Percentiles rank a stretch among this genome's conserved stretches.
phyloP scores from a whole-genome alignment of 495 filamentous ascomycete genomes.

The Articulospora tetracladia region DNA sequence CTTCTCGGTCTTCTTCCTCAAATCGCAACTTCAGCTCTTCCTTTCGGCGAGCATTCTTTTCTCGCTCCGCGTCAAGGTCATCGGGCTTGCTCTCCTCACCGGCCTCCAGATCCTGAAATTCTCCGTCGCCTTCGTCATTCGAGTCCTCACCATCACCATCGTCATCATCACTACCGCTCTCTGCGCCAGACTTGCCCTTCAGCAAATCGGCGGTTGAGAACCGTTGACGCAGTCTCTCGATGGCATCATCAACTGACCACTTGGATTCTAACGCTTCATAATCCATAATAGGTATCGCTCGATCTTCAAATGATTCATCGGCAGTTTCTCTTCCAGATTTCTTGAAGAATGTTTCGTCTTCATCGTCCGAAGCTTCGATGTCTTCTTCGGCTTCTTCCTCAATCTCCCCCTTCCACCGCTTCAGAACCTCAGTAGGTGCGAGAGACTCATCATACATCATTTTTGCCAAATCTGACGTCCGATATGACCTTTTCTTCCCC shows the following conservation, averaged over 20 bases:
- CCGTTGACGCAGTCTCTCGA: constrained; percentile 66
- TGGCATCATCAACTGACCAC: constrained; percentile 74
- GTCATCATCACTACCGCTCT: constrained; percentile 43
- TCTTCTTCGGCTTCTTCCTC: constrained; percentile 45
- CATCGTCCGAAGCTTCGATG: constrained; percentile 52
- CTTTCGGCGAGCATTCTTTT: constrained; percentile 85
- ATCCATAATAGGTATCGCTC: constrained; percentile 72
- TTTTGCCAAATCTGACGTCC: constrained; percentile 73
- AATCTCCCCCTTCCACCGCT: constrained; percentile 71
- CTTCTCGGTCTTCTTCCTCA: constrained; percentile 95
- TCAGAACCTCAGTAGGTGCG: constrained; percentile 68
- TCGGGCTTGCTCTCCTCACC: constrained; percentile 43
- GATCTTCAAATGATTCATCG: constrained; percentile 65
- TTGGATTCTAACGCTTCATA: constrained; percentile 77
- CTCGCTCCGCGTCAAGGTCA: constrained; percentile 75
- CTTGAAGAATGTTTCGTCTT: constrained; percentile 80
- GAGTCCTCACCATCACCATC: constrained; percentile 35
- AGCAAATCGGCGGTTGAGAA: constrained; percentile 69
- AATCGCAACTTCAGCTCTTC: constrained; percentile 93
- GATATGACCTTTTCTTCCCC: constrained; percentile 61
- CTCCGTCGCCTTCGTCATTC: constrained; percentile 77
- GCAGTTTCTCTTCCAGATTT: constrained; percentile 63
- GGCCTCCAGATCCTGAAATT: constrained; percentile 84
- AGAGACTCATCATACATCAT: constrained; percentile 86
- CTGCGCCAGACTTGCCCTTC: constrained; percentile 44